Evolutionary conservation across 2,329 filamentous ascomycete genomes (phyloP).

Genomic region (Fusarium sp.): DNA sequence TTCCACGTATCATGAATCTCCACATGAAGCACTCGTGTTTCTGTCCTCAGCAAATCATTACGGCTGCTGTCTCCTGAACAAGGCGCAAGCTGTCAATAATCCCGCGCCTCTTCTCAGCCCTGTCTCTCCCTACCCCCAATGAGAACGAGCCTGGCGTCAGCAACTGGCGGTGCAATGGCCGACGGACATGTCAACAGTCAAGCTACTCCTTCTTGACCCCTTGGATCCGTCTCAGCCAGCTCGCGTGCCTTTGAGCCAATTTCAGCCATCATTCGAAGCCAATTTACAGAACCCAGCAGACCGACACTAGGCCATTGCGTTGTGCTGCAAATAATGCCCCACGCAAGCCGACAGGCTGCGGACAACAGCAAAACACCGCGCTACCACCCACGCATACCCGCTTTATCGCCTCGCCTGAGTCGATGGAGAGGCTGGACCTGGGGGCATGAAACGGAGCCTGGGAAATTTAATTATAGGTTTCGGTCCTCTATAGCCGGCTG

Average conservation of each 20-base stretch:
- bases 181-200: conserved; percentile 18
- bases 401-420: conserved; percentile 39
- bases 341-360: conserved; percentile 24
- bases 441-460: conserved; percentile 36
- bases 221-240: conserved; percentile 15
- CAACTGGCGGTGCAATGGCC: conserved; percentile 26
- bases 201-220: conserved; percentile 9
- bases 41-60: conserved; percentile 31
- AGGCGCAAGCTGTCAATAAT: conserved; percentile 30
- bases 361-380: conserved; percentile 15
- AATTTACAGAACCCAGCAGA: conserved; percentile 34
- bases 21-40: conserved; percentile 32
- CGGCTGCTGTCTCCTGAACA: conserved; percentile 10
- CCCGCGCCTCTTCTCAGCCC: conserved; percentile 35
- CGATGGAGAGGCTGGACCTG: conserved; percentile 22
- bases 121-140: conserved; percentile 30
- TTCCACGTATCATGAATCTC: conserved; percentile 36
- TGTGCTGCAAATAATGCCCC: conserved; percentile 25
- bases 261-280: conserved; percentile 26
- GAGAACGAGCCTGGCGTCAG: conserved; percentile 6
- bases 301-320: conserved; percentile 22
- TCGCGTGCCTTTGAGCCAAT: conserved; percentile 41
- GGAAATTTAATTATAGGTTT: conserved; percentile 45
- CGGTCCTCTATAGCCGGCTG: conserved; percentile 5
- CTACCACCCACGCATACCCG: conserved; percentile 33